Conservation (phyloP, 1,139 yeast genomes). For the Kodamaea sp. region DNA sequence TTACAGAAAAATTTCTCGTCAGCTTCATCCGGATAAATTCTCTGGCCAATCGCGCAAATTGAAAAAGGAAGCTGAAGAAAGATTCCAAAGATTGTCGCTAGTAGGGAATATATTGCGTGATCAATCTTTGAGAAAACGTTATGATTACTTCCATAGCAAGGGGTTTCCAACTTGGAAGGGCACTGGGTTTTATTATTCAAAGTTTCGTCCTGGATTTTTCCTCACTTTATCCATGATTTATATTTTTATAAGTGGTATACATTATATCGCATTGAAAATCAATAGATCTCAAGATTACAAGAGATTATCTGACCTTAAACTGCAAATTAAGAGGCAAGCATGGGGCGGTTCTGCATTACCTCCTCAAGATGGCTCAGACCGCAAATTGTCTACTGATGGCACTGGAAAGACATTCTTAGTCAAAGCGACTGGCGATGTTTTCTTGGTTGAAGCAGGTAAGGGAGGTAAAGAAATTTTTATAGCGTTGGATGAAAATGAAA, state of each 20-base stretch:
- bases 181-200: constrained; percentile 47
- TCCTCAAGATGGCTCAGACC: constrained; percentile 45
- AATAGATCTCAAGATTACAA: constrained; percentile 59
- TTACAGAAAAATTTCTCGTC: constrained; percentile 65
- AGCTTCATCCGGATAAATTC: constrained; percentile 81
- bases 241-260: constrained; percentile 52
- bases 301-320: constrained; percentile 51
- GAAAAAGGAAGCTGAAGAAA: constrained; percentile 48
- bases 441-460: constrained; percentile 45
- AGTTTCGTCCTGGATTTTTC: constrained; percentile 58
- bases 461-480: constrained; percentile 38
- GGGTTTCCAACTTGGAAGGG: constrained; percentile 87
- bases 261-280: constrained; percentile 53
- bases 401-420: constrained; percentile 61
- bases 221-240: constrained; percentile 50
- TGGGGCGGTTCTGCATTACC: constrained; percentile 54
- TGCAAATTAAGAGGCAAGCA: constrained; percentile 53
- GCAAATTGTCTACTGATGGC: constrained; percentile 32
- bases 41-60: constrained; percentile 37
- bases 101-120: constrained; percentile 71
- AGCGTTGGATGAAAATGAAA: constrained; percentile 37
- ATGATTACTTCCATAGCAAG: constrained; percentile 76
- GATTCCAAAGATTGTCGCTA: constrained; percentile 70
- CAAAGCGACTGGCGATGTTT: constrained; percentile 67
- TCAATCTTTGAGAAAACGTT: constrained; percentile 61